phyloP scores from a whole-genome alignment of 2,329 filamentous ascomycete species.

The Ophiostoma tasmaniense region DNA sequence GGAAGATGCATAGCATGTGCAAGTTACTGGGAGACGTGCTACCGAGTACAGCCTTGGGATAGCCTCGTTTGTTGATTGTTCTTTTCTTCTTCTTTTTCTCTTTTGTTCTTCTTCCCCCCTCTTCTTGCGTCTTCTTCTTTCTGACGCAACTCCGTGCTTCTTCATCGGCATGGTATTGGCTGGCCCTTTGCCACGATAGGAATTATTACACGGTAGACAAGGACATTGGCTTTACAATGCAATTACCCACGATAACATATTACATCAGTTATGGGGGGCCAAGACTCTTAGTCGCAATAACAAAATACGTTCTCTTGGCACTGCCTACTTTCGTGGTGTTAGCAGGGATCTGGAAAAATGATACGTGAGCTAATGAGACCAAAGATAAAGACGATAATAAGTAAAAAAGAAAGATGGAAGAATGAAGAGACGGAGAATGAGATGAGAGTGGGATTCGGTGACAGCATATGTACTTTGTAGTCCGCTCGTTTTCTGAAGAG shows the following conservation, averaged over 20 bases:
- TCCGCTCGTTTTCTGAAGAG: not conserved
- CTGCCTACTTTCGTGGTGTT: not conserved
- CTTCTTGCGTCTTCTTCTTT: not conserved
- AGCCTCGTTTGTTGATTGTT: not conserved
- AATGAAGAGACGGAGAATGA: not conserved
- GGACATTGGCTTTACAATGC: not conserved
- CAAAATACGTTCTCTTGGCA: not conserved
- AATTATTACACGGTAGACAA: slow-evolving; percentile 3
- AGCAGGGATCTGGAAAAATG: not conserved
- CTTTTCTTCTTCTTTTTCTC: not conserved
- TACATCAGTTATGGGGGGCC: slow-evolving; percentile 1
- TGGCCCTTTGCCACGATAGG: not conserved
- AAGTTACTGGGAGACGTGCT: not conserved
- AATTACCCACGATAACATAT: not conserved
- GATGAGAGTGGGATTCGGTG: not conserved
- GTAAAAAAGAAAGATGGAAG: not conserved
- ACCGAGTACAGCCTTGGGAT: not conserved
- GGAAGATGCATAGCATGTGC: not conserved
- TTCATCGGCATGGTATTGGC: not conserved
- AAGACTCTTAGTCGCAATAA: slow-evolving; percentile 3
- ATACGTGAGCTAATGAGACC: not conserved
- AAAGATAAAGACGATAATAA: not conserved
- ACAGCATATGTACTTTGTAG: not conserved
- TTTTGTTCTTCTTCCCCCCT: not conserved
- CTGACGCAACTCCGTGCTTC: not conserved